A percentile compares a stretch with the other conserved stretches of the same genome.
Evolutionary conservation across 805 yeast genomes (phyloP).

Genomic region (Maudiozyma bulderi): DNA sequence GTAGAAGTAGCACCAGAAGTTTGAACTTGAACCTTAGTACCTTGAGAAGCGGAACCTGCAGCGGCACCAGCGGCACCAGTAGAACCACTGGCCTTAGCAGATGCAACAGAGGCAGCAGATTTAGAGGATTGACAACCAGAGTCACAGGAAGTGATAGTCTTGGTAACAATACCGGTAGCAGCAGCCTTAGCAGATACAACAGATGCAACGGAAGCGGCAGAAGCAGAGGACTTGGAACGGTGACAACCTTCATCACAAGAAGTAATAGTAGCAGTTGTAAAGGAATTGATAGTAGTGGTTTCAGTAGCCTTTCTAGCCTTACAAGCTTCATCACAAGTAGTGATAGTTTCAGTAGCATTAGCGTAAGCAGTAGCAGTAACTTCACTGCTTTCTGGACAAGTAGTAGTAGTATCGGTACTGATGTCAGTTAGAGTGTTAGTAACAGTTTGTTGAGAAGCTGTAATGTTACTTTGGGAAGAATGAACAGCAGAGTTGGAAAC

Average conservation of each 20-base stretch:
- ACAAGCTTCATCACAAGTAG: neutral
- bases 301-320: neutral
- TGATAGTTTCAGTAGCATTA: conserved; percentile 1
- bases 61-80: neutral
- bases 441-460: neutral
- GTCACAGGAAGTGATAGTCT: conserved; percentile 7
- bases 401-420: neutral
- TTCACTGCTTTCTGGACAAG: neutral
- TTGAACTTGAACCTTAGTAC: conserved; percentile 1
- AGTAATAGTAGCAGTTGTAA: neutral
- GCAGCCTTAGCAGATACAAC: neutral
- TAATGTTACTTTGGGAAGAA: neutral
- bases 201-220: neutral
- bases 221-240: neutral
- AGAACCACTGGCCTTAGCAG: neutral
- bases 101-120: conserved; percentile 1
- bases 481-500: neutral
- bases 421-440: neutral
- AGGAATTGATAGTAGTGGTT: neutral
- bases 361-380: conserved; percentile 1
- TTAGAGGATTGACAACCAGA: conserved; percentile 7
- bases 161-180: neutral
- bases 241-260: neutral
- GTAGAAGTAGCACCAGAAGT: conserved; percentile 1
- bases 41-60: neutral